Percentiles rank a stretch among this genome's conserved stretches.
phyloP scores from a whole-genome alignment of 2,329 filamentous ascomycete species.

The Talaromyces rugulosus region DNA sequence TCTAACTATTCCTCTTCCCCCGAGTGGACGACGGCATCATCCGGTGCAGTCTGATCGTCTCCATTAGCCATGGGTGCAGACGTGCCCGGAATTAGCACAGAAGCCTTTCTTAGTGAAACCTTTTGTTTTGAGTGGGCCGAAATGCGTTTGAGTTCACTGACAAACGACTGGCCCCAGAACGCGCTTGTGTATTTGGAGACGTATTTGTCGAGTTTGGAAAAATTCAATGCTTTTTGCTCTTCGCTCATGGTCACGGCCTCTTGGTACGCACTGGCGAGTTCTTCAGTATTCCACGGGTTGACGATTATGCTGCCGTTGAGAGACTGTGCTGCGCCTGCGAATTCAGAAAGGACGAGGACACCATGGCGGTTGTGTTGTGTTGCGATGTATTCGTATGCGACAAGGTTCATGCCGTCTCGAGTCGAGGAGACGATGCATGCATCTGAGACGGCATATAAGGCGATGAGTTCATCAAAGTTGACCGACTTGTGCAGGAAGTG shows the following conservation, averaged over 20 bases:
- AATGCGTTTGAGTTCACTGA: constrained; percentile 68
- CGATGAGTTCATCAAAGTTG: constrained; percentile 84
- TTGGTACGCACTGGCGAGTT: constrained; percentile 85
- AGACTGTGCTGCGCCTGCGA: constrained; percentile 87
- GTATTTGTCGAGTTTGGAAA: constrained; percentile 83
- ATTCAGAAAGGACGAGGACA: constrained; percentile 89
- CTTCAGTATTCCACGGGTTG: constrained; percentile 96
- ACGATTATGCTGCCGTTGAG: constrained; percentile 87
- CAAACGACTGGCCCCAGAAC: constrained; percentile 90
- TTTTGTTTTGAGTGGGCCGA: constrained; percentile 40
- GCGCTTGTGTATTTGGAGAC: constrained; percentile 94
- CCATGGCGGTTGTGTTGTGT: constrained; percentile 83
- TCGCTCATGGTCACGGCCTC: constrained; percentile 92
- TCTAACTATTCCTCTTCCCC: constrained; percentile 5
- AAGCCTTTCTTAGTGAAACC: constrained; percentile 29
- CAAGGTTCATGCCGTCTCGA: constrained; percentile 93
- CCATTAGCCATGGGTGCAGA: constrained; percentile 17
- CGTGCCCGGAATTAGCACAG: constrained; percentile 13
- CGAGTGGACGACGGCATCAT: constrained; percentile 4
- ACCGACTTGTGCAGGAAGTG: constrained; percentile 96
- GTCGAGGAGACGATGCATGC: constrained; percentile 86
- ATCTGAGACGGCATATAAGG: constrained; percentile 83
- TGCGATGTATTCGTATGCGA: constrained; percentile 94
- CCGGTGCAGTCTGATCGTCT: constrained; percentile 3
- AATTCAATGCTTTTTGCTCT: constrained; percentile 77